Conservation (phyloP, 1,139 yeast species). For the Scheffersomyces titani region DNA sequence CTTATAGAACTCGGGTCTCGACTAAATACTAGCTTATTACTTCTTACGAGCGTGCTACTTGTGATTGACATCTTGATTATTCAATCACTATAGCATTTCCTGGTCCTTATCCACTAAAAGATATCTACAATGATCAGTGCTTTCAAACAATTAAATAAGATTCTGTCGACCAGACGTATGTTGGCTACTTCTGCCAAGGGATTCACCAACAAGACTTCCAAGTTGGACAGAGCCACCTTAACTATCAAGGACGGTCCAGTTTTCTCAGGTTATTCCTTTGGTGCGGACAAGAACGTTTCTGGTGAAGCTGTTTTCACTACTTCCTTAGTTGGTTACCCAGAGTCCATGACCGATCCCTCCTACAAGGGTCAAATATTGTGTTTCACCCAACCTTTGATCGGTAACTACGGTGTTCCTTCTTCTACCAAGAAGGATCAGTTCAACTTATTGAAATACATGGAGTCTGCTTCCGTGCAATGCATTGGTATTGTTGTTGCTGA, state of each 20-base stretch:
- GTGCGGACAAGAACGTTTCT: slow-evolving; percentile 86
- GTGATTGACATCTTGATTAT: not conserved
- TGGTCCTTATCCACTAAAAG: not conserved
- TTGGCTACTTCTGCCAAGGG: slow-evolving; percentile 44
- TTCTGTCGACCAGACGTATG: slow-evolving; percentile 15
- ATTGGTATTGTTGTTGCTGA: slow-evolving; percentile 96
- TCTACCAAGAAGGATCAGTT: slow-evolving; percentile 76
- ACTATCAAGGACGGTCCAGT: slow-evolving; percentile 93
- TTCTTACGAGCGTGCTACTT: not conserved
- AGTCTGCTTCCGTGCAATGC: slow-evolving; percentile 88
- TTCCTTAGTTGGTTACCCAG: slow-evolving; percentile 96
- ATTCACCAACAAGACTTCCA: slow-evolving; percentile 38
- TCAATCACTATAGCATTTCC: not conserved
- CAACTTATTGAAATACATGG: slow-evolving; percentile 85
- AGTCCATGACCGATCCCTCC: slow-evolving; percentile 98
- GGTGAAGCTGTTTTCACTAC: slow-evolving; percentile 99
- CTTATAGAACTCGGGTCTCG: not conserved
- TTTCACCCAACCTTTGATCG: slow-evolving; percentile 95
- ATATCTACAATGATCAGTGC: slow-evolving; percentile 11
- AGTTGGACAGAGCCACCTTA: slow-evolving; percentile 80
- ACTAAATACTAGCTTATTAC: not conserved
- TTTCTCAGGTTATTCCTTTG: slow-evolving; percentile 90
- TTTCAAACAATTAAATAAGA: slow-evolving; percentile 2
- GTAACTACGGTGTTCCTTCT: slow-evolving; percentile 97
- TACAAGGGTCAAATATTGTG: slow-evolving; percentile 95